Evolutionary conservation across 2,329 filamentous ascomycete species (phyloP).

Genomic region (Dendryphion nanum): DNA sequence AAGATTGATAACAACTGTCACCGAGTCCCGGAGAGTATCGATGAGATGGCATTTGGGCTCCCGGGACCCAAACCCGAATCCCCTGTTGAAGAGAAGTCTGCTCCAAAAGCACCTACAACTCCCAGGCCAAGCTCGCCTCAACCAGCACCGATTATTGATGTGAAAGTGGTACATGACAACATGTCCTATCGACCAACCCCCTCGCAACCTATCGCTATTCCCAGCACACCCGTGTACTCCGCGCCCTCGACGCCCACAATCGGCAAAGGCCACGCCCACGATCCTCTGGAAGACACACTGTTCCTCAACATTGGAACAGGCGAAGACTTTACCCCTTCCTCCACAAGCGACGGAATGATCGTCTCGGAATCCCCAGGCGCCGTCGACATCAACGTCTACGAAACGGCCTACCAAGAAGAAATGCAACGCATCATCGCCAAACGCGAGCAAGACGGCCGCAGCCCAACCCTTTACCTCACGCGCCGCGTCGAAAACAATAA

Average conservation of each 20-base stretch:
- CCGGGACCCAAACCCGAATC: constrained; percentile 13
- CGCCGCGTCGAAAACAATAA: constrained; percentile 48
- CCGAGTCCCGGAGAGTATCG: constrained; percentile 15
- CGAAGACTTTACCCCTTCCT: constrained; percentile 40
- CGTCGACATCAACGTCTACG: constrained; percentile 85
- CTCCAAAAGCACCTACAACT: constrained; percentile 7
- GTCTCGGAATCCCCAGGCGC: constrained; percentile 83
- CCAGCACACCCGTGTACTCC: constrained; percentile 13
- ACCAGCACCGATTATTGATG: constrained; percentile 14
- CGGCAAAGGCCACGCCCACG: constrained; percentile 60
- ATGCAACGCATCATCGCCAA: constrained; percentile 66
- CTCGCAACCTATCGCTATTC: constrained; percentile 20
- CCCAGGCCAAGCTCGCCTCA: constrained; percentile 20
- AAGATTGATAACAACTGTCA: constrained; percentile 31
- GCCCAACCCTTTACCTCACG: constrained; percentile 58
- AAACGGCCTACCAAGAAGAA: constrained; percentile 81
- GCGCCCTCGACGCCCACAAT: constrained; percentile 26
- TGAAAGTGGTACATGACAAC: constrained; percentile 29
- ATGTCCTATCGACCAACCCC: constrained; percentile 30
- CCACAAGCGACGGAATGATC: constrained; percentile 41
- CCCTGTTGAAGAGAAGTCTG: constrained; percentile 2
- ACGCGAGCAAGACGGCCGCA: constrained; percentile 35
- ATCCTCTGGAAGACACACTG: constrained; percentile 62
- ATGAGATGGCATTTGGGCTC: constrained; percentile 20
- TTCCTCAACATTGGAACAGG: constrained; percentile 77